Percentiles rank a stretch among this genome's conserved stretches.
These are phyloP conservation scores for Aspergillus asperescens DNA, from an alignment of 495 filamentous ascomycete genomes.

Conservation along the genomic window DNA sequence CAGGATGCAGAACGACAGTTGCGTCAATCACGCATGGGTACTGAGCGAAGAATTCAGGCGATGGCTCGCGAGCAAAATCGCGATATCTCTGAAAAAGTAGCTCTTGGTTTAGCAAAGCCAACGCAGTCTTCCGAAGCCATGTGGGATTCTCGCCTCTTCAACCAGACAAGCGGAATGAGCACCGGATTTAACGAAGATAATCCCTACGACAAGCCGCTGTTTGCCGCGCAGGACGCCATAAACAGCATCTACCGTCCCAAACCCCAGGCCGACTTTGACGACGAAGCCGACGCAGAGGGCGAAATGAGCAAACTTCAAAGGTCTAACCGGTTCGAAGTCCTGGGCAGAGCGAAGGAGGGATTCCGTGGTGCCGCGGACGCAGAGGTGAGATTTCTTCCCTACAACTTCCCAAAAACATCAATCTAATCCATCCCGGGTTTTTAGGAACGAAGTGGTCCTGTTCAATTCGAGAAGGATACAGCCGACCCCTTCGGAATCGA, in stretches of 20 bases:
- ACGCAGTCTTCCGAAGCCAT: constrained; percentile 84
- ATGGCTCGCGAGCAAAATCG: constrained; percentile 93
- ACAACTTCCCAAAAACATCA: not conserved
- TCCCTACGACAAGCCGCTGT: constrained; percentile 93
- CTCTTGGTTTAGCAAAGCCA: constrained; percentile 90
- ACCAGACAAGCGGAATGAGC: constrained; percentile 84
- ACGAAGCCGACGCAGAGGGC: constrained; percentile 72
- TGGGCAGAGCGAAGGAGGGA: constrained; percentile 77
- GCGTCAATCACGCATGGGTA: constrained; percentile 92
- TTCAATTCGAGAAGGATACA: constrained; percentile 95
- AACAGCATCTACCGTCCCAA: constrained; percentile 88
- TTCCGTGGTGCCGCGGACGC: constrained; percentile 85
- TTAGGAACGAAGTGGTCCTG: constrained; percentile 76
- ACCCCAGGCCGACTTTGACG: constrained; percentile 60
- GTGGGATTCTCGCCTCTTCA: constrained; percentile 96
- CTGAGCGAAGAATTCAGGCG: constrained; percentile 81
- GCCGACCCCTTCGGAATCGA: constrained; percentile 90
- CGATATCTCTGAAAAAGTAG: constrained; percentile 97
- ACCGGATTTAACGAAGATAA: constrained; percentile 96
- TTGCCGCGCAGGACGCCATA: constrained; percentile 93
- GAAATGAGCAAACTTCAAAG: constrained; percentile 87
- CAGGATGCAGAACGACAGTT: constrained; percentile 83
- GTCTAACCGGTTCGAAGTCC: constrained; percentile 74
- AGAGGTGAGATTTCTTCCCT: constrained; percentile 54
- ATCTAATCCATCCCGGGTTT: not conserved